Conservation (phyloP, 225 moss, liverwort and hornwort genomes). For the Climacium dendroides region DNA sequence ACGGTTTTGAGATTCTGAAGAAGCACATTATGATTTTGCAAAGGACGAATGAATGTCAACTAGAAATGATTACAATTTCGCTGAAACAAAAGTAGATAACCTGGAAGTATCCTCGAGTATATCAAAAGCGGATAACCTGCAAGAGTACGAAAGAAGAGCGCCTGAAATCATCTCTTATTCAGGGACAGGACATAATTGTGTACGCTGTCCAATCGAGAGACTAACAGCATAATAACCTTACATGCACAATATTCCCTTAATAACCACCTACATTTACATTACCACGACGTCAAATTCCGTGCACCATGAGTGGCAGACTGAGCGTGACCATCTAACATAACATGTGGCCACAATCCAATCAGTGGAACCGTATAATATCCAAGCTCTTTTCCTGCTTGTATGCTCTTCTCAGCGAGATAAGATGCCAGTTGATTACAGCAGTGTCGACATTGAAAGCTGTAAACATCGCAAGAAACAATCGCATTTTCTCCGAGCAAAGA, state of each 20-base stretch:
- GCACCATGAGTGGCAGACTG: constrained; percentile 12
- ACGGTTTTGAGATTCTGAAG: not conserved
- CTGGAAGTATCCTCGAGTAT: not conserved
- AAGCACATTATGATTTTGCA: not conserved
- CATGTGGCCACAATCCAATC: constrained; percentile 8
- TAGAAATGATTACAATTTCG: not conserved
- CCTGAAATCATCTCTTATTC: constrained; percentile 27
- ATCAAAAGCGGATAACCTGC: not conserved
- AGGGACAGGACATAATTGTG: constrained; percentile 31
- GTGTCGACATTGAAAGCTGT: not conserved
- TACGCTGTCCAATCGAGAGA: constrained; percentile 20
- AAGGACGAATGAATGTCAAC: not conserved
- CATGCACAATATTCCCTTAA: constrained; percentile 3
- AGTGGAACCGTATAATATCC: constrained; percentile 9
- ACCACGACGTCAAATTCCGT: not conserved
- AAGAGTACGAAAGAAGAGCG: not conserved
- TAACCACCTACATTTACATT: constrained; percentile 25
- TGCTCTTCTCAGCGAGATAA: constrained; percentile 7
- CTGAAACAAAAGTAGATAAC: not conserved
- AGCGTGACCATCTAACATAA: constrained; percentile 3
- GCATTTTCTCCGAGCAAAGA: not conserved
- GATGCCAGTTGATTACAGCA: constrained; percentile 3
- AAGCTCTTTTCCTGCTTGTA: constrained; percentile 6
- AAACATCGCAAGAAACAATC: constrained; percentile 8
- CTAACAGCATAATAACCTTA: constrained; percentile 13